Percentiles rank a stretch among this genome's conserved stretches.
Conservation (phyloP, 2,329 filamentous ascomycete genomes). For the Stagonosporopsis vannaccii region DNA sequence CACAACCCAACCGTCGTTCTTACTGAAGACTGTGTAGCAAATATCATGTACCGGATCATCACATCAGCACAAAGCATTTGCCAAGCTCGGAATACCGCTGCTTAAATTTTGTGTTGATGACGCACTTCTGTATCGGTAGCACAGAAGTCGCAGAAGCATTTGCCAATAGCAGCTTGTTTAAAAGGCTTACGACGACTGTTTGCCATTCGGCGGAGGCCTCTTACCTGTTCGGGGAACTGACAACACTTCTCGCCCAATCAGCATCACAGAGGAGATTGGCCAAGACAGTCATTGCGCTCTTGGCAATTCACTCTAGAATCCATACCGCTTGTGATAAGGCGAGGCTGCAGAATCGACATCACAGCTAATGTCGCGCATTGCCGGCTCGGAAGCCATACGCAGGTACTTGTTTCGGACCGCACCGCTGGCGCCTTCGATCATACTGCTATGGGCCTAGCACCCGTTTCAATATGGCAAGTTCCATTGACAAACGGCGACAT, state of each 20-base stretch:
- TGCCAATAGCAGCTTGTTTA: conserved; percentile 13
- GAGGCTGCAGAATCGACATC: background rate
- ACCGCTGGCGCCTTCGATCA: conserved; percentile 1
- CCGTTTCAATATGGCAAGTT: background rate
- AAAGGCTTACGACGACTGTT: conserved; percentile 16
- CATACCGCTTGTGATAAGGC: conserved; percentile 5
- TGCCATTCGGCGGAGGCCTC: conserved; percentile 2
- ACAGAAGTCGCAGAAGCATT: conserved; percentile 2
- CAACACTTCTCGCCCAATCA: conserved; percentile 1
- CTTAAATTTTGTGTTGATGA: conserved; percentile 3
- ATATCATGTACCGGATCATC: background rate
- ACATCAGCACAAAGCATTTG: conserved; percentile 4
- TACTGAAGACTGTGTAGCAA: background rate
- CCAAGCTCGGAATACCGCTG: background rate
- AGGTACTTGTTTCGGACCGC: conserved; percentile 11
- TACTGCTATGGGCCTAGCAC: conserved; percentile 1
- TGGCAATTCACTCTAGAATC: conserved; percentile 14
- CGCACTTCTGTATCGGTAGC: background rate
- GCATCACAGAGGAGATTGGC: background rate
- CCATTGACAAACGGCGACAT: background rate
- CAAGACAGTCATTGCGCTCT: conserved; percentile 16
- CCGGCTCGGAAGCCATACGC: conserved; percentile 2
- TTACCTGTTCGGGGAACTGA: conserved; percentile 1
- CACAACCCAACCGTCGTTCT: background rate
- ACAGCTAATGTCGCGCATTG: background rate